Conservation (phyloP, 768 basidiomycete genomes). For the Collybia sordida region DNA sequence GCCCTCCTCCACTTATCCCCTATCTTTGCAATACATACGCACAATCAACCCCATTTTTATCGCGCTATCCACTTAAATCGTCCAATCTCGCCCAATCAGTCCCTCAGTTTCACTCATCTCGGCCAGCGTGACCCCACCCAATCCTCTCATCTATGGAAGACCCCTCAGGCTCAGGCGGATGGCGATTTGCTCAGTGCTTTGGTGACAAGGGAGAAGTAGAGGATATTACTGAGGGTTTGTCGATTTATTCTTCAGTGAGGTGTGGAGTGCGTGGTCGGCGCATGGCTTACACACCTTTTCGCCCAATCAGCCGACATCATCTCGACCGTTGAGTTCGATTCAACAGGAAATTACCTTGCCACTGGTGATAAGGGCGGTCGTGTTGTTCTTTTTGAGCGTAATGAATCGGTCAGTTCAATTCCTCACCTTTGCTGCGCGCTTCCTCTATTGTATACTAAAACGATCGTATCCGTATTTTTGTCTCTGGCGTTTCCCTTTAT, state of each 20-base stretch:
- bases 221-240: slow-evolving; percentile 96
- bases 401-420: slow-evolving; percentile 73
- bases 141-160: slow-evolving; percentile 59
- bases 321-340: slow-evolving; percentile 99
- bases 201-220: slow-evolving; percentile 99
- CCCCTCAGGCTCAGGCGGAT: slow-evolving; percentile 85
- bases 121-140: slow-evolving; percentile 19
- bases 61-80: slow-evolving; percentile 27
- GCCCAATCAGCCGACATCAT: slow-evolving; percentile 91
- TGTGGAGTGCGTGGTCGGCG: background rate
- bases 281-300: slow-evolving; percentile 16
- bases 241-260: slow-evolving; percentile 5
- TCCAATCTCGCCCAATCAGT: slow-evolving; percentile 17
- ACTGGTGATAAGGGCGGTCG: slow-evolving; percentile 99
- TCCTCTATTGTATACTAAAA: slow-evolving; percentile 16
- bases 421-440: slow-evolving; percentile 11
- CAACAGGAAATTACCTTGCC: slow-evolving; percentile 98
- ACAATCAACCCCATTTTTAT: slow-evolving; percentile 9
- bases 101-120: slow-evolving; percentile 16
- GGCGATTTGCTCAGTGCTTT: slow-evolving; percentile 99
- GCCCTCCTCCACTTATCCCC: slow-evolving; percentile 14
- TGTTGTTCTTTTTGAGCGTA: slow-evolving; percentile 97
- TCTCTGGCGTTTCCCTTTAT: slow-evolving; percentile 14
- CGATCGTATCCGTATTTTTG: slow-evolving; percentile 32
- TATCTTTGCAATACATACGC: slow-evolving; percentile 21